Evolutionary conservation across 2,329 filamentous ascomycete genomes (phyloP).

Genomic region (Epicoccum nigrum): DNA sequence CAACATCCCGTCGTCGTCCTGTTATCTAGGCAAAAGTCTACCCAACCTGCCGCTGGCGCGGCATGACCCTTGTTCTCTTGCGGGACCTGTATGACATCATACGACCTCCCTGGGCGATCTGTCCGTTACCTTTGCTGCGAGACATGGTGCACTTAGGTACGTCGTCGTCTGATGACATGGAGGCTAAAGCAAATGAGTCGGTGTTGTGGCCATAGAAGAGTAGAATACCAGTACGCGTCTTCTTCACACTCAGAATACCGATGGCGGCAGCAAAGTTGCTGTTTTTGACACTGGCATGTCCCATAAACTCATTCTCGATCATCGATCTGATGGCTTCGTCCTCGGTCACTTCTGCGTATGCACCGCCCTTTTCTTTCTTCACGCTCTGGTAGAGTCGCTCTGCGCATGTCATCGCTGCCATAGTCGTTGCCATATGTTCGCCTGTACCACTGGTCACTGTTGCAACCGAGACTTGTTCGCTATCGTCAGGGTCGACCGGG

Average conservation of each 20-base stretch:
- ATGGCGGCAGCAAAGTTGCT: constrained; percentile 87
- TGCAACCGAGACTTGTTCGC: constrained; percentile 73
- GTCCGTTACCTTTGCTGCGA: constrained; percentile 63
- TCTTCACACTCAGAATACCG: constrained; percentile 89
- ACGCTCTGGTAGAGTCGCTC: constrained; percentile 79
- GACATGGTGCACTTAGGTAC: constrained; percentile 88
- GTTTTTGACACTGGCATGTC: constrained; percentile 80
- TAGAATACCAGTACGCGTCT: constrained; percentile 74
- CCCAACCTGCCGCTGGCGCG: constrained; percentile 13
- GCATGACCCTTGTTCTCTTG: constrained; percentile 34
- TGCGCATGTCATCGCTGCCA: constrained; percentile 86
- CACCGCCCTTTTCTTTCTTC: constrained; percentile 65
- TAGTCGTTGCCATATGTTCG: constrained; percentile 96
- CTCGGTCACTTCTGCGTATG: constrained; percentile 70
- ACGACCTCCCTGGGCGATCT: constrained; percentile 62
- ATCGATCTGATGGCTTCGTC: constrained; percentile 80
- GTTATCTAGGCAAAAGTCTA: too few species aligned
- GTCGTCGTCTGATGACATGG: constrained; percentile 80
- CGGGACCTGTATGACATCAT: constrained; percentile 50
- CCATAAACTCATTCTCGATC: constrained; percentile 89
- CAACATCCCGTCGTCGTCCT: too few species aligned
- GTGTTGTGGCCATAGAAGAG: constrained; percentile 97
- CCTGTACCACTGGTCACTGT: constrained; percentile 93
- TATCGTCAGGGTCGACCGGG: constrained; percentile 74
- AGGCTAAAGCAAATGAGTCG: constrained; percentile 83